Conservation (phyloP, 163 green algal genomes). For the Scenedesmus sp. region DNA sequence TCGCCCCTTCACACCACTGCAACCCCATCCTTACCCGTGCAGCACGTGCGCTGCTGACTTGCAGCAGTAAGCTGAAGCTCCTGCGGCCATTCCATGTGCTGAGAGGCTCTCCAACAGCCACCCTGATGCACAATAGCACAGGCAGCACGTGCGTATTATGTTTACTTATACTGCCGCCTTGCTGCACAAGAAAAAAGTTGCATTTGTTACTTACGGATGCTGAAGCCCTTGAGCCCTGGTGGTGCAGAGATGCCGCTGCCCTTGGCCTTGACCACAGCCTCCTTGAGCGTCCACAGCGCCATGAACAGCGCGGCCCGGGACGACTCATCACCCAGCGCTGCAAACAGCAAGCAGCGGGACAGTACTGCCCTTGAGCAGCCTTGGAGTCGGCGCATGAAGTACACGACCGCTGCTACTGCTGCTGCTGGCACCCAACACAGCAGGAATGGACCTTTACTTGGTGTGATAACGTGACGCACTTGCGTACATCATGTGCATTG, state of each 20-base stretch:
- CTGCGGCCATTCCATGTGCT: no score
- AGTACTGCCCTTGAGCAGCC: not conserved
- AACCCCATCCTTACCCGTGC: not conserved
- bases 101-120: no score
- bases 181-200: not conserved
- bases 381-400: no score
- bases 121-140: no score
- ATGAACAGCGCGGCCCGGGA: slow-evolving; percentile 70
- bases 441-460: no score
- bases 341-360: not conserved
- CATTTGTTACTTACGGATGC: slow-evolving; percentile 55
- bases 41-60: not conserved
- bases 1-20: no score
- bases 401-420: no score
- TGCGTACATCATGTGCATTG: no score
- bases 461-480: no score
- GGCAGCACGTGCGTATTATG: no score
- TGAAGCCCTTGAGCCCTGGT: slow-evolving; percentile 70
- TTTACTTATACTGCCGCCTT: not conserved
- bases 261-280: slow-evolving; percentile 91
- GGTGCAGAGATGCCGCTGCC: slow-evolving; percentile 78
- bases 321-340: slow-evolving; percentile 53
- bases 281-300: slow-evolving; percentile 89
- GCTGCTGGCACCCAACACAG: no score
- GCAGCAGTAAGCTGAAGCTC: no score